These are phyloP conservation scores for Suaeda aralocaspica DNA, from an alignment of 148 eudicot species.

Conservation along the genomic window DNA sequence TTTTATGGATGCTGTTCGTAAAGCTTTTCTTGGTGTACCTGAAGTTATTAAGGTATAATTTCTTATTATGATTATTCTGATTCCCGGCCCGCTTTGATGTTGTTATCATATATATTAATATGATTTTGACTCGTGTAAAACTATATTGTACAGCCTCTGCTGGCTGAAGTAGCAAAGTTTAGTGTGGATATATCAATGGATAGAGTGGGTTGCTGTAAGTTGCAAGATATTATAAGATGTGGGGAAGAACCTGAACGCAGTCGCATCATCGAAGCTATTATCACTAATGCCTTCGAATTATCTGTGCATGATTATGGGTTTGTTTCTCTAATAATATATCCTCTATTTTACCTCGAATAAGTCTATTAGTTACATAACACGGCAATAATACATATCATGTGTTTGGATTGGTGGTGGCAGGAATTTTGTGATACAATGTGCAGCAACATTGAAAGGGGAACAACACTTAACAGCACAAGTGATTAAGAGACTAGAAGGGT, in stretches of 20 bases:
- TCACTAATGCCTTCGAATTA: conserved; percentile 28
- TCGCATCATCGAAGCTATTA: conserved; percentile 30
- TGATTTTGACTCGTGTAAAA: too few species aligned
- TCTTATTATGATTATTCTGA: neutral
- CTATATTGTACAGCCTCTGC: conserved; percentile 41
- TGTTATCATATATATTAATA: too few species aligned
- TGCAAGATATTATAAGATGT: conserved; percentile 35
- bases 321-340: too few species aligned
- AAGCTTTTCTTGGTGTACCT: neutral
- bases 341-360: too few species aligned
- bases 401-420: conserved; percentile 24
- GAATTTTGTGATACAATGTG: conserved; percentile 54
- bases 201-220: conserved; percentile 40
- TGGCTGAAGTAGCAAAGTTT: conserved; percentile 31
- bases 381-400: too few species aligned
- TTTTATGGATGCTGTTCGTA: neutral
- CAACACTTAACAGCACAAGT: conserved; percentile 7
- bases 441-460: conserved; percentile 18
- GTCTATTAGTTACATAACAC: too few species aligned
- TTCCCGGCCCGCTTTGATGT: neutral
- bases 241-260: conserved; percentile 25
- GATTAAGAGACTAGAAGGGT: conserved; percentile 24
- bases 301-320: conserved; percentile 50
- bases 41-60: conserved; percentile 20
- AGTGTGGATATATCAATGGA: conserved; percentile 39